Conservation (phyloP, 805 yeast species). For the Diddensiella caesifluorescens region DNA sequence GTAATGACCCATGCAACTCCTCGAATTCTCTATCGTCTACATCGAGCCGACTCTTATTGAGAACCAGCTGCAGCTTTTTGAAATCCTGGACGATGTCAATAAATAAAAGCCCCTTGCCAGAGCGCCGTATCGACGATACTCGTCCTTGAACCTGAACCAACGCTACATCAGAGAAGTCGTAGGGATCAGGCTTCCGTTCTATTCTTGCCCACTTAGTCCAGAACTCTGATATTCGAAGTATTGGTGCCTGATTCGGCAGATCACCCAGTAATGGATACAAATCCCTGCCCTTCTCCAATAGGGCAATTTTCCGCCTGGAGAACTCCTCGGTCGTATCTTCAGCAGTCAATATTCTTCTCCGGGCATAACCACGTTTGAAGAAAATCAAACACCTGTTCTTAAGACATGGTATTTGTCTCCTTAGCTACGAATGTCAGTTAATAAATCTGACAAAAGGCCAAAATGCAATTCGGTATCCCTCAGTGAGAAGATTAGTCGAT, state of each 20-base stretch:
- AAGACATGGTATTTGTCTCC: too few species aligned
- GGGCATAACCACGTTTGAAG: too few species aligned
- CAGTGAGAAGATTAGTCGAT: conserved; percentile 13
- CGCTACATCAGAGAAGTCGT: background rate
- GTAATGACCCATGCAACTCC: conserved; percentile 29
- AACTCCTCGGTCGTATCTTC: conserved; percentile 4
- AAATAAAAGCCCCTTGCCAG: conserved; percentile 67
- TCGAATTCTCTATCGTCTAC: conserved; percentile 41
- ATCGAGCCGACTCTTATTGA: conserved; percentile 46
- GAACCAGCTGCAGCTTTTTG: conserved; percentile 54
- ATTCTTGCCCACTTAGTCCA: background rate
- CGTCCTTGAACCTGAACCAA: conserved; percentile 46
- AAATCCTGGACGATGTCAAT: conserved; percentile 64
- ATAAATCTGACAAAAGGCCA: too few species aligned
- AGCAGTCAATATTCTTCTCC: too few species aligned
- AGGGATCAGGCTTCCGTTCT: conserved; percentile 1
- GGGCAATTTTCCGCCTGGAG: conserved; percentile 9
- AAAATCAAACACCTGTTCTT: too few species aligned
- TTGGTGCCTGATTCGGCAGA: conserved; percentile 9
- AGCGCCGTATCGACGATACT: conserved; percentile 49
- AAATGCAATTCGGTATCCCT: too few species aligned
- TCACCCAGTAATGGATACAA: conserved; percentile 21
- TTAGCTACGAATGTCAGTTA: too few species aligned
- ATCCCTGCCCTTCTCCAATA: conserved; percentile 4
- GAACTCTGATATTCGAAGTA: conserved; percentile 4